phyloP scores from a whole-genome alignment of 23 red algal species.

The Chondrus crispus region DNA sequence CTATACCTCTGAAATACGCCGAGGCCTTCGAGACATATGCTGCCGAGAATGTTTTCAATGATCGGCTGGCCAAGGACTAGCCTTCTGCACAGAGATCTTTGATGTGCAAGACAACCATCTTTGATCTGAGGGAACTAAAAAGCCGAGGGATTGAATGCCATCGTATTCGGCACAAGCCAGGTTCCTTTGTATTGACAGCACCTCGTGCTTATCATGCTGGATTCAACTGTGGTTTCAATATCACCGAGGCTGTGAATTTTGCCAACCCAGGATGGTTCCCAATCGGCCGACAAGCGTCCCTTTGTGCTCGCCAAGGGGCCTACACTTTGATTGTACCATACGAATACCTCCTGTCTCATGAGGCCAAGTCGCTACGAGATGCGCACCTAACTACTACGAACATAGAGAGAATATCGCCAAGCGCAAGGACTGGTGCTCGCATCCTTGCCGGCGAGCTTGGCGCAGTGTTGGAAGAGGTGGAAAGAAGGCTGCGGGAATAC shows the following conservation, averaged over 20 bases:
- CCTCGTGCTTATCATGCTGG: conserved; percentile 92
- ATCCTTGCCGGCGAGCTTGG: conserved; percentile 29
- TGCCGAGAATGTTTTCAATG: conserved; percentile 14
- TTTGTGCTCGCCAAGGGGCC: neutral
- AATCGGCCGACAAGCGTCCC: conserved; percentile 37
- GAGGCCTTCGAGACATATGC: conserved; percentile 51
- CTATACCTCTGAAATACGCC: conserved; percentile 41
- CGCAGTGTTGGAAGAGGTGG: conserved; percentile 16
- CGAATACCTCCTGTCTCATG: conserved; percentile 58
- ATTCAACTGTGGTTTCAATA: conserved; percentile 87
- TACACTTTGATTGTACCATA: conserved; percentile 18
- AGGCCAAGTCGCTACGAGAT: conserved; percentile 4
- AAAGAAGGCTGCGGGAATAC: neutral
- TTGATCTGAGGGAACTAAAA: conserved; percentile 46
- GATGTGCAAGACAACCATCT: conserved; percentile 77
- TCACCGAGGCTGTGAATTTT: conserved; percentile 96
- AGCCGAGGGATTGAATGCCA: conserved; percentile 40
- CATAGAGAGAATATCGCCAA: too few relatives aligned
- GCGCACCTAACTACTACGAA: too few relatives aligned
- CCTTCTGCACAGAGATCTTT: conserved; percentile 24
- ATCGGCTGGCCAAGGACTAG: conserved; percentile 19
- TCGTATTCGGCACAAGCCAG: conserved; percentile 71
- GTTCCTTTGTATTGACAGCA: conserved; percentile 75
- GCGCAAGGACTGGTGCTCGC: neutral
- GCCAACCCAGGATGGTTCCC: conserved; percentile 75